These are phyloP conservation scores for Plasmodium billcollinsi DNA, from an alignment of 169 alveolate species.

Conservation along the genomic window DNA sequence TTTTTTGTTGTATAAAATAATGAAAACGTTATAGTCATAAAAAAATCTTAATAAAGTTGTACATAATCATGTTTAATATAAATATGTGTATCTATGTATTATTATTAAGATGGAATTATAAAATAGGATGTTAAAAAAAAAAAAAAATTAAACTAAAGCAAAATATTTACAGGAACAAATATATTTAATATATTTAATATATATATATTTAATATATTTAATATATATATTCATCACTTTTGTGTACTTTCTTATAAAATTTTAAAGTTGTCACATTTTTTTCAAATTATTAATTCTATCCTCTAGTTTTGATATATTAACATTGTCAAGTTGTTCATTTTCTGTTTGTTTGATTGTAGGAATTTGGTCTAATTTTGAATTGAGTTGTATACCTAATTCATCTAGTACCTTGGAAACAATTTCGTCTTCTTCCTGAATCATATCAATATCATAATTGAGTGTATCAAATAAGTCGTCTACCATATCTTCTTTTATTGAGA, in stretches of 20 bases:
- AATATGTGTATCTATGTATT: no score
- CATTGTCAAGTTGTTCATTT: not conserved
- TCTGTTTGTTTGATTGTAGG: constrained; percentile 11
- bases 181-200: no score
- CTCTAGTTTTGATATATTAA: constrained; percentile 8
- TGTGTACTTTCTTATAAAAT: not conserved
- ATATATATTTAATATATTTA: no score
- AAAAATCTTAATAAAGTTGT: no score
- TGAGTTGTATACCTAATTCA: constrained; percentile 36
- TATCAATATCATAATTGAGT: constrained; percentile 39
- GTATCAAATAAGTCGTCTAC: constrained; percentile 53
- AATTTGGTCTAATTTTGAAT: constrained; percentile 31
- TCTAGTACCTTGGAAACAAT: constrained; percentile 46
- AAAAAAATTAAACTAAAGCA: no score
- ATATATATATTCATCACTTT: no score
- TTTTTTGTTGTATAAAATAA: no score
- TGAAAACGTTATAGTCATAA: no score
- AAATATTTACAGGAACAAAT: no score
- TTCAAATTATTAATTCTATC: constrained; percentile 32
- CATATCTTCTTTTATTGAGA: constrained; percentile 56
- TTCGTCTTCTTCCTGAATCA: constrained; percentile 55
- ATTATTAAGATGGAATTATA: no score
- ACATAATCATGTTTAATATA: no score
- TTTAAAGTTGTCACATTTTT: not conserved
- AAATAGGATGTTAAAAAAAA: no score